phyloP scores from a whole-genome alignment of 176 grass and related monocot genomes.

The Hsuehochloa calcarea region DNA sequence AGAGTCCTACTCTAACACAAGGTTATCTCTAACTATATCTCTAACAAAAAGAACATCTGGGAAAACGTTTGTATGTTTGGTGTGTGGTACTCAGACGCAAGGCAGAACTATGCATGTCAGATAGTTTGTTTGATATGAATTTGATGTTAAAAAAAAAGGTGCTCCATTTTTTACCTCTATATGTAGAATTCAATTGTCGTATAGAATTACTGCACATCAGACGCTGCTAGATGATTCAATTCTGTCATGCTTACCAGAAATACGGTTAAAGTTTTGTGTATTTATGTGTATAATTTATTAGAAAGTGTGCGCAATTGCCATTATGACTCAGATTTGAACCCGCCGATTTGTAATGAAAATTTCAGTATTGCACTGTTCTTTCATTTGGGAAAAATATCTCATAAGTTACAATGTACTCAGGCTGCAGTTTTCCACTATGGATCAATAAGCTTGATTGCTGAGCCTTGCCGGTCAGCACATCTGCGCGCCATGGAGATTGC shows the following conservation, averaged over 20 bases:
- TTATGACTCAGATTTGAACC: not conserved
- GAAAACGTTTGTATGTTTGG: not conserved
- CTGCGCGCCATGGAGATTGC: constrained; percentile 71
- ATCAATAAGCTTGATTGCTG: constrained; percentile 92
- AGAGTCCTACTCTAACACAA: too few relatives aligned
- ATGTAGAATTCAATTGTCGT: not conserved
- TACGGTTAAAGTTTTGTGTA: not conserved
- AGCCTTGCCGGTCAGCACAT: constrained; percentile 86
- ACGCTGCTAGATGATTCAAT: not conserved
- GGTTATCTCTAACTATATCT: too few relatives aligned
- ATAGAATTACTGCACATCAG: not conserved
- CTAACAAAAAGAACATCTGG: not conserved
- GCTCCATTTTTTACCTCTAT: not conserved
- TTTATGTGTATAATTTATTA: not conserved
- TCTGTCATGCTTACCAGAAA: not conserved
- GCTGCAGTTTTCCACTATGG: constrained; percentile 88
- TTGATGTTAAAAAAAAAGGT: not conserved
- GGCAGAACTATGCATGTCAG: not conserved
- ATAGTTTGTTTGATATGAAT: not conserved
- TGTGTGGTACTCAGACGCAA: not conserved
- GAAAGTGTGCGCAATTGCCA: not conserved
- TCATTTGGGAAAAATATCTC: not conserved
- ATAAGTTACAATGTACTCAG: constrained; percentile 31
- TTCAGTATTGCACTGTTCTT: not conserved
- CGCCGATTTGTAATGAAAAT: not conserved